Conservation (phyloP, 2,329 filamentous ascomycete genomes). For the Aureobasidium sp. region DNA sequence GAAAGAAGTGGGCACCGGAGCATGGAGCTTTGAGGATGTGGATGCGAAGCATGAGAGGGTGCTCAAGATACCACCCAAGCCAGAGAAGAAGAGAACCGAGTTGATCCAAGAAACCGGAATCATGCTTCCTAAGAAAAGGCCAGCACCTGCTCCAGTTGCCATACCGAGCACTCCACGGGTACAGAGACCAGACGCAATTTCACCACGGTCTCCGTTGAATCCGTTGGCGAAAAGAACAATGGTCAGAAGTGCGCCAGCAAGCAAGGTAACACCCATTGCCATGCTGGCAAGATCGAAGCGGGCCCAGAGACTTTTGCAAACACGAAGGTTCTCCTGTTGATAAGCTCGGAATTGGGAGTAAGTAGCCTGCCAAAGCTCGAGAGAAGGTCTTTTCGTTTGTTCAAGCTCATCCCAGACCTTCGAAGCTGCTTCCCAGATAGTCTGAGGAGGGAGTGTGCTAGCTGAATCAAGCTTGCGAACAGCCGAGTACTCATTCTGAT, state of each 20-base stretch:
- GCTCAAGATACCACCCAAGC: slow-evolving; percentile 33
- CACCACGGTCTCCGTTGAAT: slow-evolving; percentile 45
- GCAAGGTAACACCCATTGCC: slow-evolving; percentile 66
- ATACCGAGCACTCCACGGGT: slow-evolving; percentile 39
- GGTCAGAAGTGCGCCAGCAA: slow-evolving; percentile 59
- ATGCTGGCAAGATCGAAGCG: slow-evolving; percentile 85
- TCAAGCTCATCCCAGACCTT: slow-evolving; percentile 43
- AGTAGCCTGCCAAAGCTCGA: slow-evolving; percentile 34
- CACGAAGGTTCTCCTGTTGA: slow-evolving; percentile 66
- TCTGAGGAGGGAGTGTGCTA: slow-evolving; percentile 47
- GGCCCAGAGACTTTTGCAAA: slow-evolving; percentile 84
- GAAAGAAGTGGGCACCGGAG: slow-evolving; percentile 61
- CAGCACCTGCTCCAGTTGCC: slow-evolving; percentile 23
- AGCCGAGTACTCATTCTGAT: slow-evolving; percentile 74
- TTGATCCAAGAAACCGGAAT: slow-evolving; percentile 33
- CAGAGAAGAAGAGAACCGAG: slow-evolving; percentile 35
- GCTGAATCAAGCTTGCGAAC: slow-evolving; percentile 62
- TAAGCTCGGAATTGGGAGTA: slow-evolving; percentile 62
- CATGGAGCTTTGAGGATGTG: slow-evolving; percentile 35
- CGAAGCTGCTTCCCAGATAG: slow-evolving; percentile 55
- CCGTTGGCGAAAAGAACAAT: slow-evolving; percentile 66
- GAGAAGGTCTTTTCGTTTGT: slow-evolving; percentile 33
- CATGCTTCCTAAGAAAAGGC: slow-evolving; percentile 21
- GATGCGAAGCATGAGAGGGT: slow-evolving; percentile 36
- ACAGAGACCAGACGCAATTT: slow-evolving; percentile 48